These are phyloP conservation scores for Pythium brachiatum DNA, from an alignment of 352 stramenopile species.

Conservation along the genomic window DNA sequence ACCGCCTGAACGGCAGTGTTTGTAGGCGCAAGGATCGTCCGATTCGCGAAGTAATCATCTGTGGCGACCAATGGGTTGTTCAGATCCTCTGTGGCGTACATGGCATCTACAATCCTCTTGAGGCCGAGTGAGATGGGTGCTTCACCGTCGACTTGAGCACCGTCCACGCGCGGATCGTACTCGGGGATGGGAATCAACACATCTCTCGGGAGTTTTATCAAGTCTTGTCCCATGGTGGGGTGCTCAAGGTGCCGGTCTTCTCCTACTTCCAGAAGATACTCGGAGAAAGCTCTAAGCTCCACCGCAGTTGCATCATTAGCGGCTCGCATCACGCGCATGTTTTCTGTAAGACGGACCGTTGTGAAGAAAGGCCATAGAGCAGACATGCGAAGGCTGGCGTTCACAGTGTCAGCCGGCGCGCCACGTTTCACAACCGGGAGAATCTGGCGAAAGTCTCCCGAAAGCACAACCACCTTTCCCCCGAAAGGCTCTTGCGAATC, in stretches of 20 bases:
- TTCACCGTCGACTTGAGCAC: not conserved
- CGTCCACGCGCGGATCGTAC: not conserved
- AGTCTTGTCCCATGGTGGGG: not conserved
- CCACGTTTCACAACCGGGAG: not conserved
- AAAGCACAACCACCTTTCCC: not conserved
- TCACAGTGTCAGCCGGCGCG: not conserved
- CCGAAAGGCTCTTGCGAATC: not conserved
- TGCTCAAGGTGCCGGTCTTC: slow-evolving; percentile 14
- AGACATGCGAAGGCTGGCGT: not conserved
- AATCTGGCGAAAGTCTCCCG: slow-evolving; percentile 7
- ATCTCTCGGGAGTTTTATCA: slow-evolving; percentile 11
- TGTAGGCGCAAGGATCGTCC: slow-evolving; percentile 18
- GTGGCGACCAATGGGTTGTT: slow-evolving; percentile 6
- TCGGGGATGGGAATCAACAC: slow-evolving; percentile 14
- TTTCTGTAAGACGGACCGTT: not conserved
- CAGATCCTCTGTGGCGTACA: slow-evolving; percentile 10
- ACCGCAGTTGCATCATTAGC: not conserved
- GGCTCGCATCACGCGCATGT: slow-evolving; percentile 3
- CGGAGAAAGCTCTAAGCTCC: slow-evolving; percentile 2
- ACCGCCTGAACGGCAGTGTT: slow-evolving; percentile 13
- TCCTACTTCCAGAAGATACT: slow-evolving; percentile 7
- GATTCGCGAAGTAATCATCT: slow-evolving; percentile 16
- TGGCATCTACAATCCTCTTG: slow-evolving; percentile 7
- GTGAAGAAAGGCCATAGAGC: not conserved
- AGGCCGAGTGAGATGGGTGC: not conserved